Conservation (phyloP, 2,329 filamentous ascomycete species). For the Hypoxylon sp. region DNA sequence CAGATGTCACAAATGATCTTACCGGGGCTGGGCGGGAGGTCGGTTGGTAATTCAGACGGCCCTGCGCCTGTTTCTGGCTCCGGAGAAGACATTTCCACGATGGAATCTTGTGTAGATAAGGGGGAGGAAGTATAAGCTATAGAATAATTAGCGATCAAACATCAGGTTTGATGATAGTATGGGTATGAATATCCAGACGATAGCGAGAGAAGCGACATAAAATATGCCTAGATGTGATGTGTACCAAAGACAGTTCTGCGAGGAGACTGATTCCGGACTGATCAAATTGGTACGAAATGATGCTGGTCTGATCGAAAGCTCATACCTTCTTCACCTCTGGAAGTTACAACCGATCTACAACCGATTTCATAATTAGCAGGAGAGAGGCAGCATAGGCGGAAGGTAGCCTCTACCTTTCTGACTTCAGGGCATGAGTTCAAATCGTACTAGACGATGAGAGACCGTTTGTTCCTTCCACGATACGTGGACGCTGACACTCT, state of each 20-base stretch:
- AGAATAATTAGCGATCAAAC: not conserved
- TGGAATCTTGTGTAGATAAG: not conserved
- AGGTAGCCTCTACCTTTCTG: not conserved
- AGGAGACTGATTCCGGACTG: not conserved
- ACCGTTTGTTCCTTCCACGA: not conserved
- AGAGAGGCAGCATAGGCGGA: not conserved
- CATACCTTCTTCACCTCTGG: not conserved
- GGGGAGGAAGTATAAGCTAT: not conserved
- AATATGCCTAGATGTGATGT: not conserved
- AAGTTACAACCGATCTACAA: not conserved
- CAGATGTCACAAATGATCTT: slow-evolving; percentile 6
- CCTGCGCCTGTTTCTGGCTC: not conserved
- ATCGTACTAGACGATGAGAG: not conserved
- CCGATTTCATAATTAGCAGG: not conserved
- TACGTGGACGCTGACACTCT: not conserved
- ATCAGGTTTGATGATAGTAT: slow-evolving; percentile 13
- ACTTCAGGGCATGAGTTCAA: not conserved
- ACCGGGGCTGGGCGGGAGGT: not conserved
- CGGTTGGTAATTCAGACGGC: not conserved
- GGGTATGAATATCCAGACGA: slow-evolving; percentile 1
- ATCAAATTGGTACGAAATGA: not conserved
- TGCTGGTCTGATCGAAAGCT: not conserved
- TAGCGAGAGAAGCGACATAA: not conserved
- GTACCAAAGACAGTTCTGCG: not conserved
- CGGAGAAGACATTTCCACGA: not conserved